Evolutionary conservation across 345 rosid species (phyloP).

Genomic region (Euphorbia lathyris): DNA sequence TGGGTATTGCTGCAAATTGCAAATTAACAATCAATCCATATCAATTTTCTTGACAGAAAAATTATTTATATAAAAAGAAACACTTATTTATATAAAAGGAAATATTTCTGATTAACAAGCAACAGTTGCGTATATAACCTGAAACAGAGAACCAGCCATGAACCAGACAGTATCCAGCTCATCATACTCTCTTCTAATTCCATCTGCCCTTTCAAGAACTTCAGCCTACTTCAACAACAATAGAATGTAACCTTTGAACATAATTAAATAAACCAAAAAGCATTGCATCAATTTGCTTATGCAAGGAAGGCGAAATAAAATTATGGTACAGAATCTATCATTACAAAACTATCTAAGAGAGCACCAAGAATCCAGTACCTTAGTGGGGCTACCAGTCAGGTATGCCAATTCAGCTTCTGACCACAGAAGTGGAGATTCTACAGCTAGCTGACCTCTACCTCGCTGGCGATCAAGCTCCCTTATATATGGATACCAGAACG

Average conservation of each 20-base stretch:
- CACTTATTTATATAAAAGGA: too few relatives aligned
- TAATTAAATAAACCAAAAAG: conserved; percentile 10
- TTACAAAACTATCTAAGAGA: neutral
- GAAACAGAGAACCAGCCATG: conserved; percentile 99
- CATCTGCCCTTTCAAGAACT: conserved; percentile 82
- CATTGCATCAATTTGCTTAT: neutral
- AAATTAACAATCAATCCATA: conserved; percentile 6
- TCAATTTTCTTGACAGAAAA: neutral
- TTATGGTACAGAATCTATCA: neutral
- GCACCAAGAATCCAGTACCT: conserved; percentile 54
- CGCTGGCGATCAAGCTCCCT: conserved; percentile 98
- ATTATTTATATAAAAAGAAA: neutral
- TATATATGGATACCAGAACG: conserved; percentile 93
- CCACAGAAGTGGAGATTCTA: conserved; percentile 94
- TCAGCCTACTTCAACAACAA: conserved; percentile 54
- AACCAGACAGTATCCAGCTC: conserved; percentile 99
- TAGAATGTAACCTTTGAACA: conserved; percentile 21
- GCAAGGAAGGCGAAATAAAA: neutral
- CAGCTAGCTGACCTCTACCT: conserved; percentile 91
- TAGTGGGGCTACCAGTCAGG: conserved; percentile 88
- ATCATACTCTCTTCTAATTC: conserved; percentile 84
- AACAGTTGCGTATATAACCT: conserved; percentile 44
- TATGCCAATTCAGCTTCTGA: conserved; percentile 80
- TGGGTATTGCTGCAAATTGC: conserved; percentile 83
- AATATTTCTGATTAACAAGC: neutral